A percentile compares a stretch with the other conserved stretches of the same genome.
Conservation (phyloP, 1,139 yeast species). For the Yamadazyma blattariae region DNA sequence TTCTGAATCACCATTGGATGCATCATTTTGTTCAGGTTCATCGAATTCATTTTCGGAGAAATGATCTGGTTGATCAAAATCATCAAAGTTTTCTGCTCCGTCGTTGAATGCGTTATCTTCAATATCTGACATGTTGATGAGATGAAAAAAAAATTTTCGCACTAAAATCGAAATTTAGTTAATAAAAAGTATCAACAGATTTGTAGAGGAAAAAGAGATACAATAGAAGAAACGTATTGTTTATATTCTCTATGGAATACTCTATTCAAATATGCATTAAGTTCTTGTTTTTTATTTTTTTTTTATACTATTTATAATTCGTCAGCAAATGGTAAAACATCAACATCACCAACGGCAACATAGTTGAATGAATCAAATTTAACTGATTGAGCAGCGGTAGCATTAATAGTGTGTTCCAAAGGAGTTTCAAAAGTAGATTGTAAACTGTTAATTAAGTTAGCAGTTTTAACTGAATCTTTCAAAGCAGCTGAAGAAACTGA, state of each 20-base stretch:
- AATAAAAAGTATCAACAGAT: too few relatives aligned
- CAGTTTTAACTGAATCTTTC: constrained; percentile 41
- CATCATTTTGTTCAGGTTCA: constrained; percentile 34
- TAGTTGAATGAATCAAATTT: constrained; percentile 71
- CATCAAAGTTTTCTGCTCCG: constrained; percentile 76
- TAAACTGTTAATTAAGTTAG: constrained; percentile 46
- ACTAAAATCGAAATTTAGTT: too few relatives aligned
- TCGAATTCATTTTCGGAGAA: constrained; percentile 65
- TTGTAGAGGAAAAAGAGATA: not conserved
- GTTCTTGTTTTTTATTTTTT: too few relatives aligned
- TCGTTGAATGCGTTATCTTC: constrained; percentile 67
- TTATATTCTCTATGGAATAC: not conserved
- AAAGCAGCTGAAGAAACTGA: constrained; percentile 36
- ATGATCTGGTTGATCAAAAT: constrained; percentile 73
- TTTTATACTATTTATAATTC: too few relatives aligned
- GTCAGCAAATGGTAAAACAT: constrained; percentile 83
- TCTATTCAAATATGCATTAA: not conserved
- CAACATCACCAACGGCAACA: constrained; percentile 89
- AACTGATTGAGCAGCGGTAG: constrained; percentile 45
- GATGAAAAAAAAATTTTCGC: constrained; percentile 7
- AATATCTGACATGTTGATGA: constrained; percentile 40
- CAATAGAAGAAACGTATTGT: too few relatives aligned
- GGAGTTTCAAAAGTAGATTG: constrained; percentile 48
- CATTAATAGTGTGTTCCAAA: constrained; percentile 44
- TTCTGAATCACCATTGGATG: constrained; percentile 38